phyloP scores from a whole-genome alignment of 805 yeast species.

The Pichia paraexigua region DNA sequence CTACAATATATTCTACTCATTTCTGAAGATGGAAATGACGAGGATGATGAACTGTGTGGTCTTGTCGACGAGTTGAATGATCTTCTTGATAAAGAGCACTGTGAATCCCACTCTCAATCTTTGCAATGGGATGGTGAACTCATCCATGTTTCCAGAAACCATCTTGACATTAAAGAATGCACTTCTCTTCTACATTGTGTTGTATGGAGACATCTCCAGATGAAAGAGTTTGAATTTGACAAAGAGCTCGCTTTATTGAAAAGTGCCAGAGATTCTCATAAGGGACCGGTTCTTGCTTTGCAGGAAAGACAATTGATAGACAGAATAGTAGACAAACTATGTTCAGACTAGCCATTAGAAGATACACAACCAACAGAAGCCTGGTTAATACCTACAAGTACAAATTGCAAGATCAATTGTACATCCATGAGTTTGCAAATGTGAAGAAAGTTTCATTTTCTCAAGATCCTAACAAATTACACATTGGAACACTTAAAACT shows the following conservation, averaged over 20 bases:
- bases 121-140: constrained; percentile 31
- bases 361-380: constrained; percentile 13
- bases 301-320: neutral
- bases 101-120: constrained; percentile 8
- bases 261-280: neutral
- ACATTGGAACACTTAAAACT: constrained; percentile 18
- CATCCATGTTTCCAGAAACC: constrained; percentile 27
- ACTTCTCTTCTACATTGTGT: constrained; percentile 4
- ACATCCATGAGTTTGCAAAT: constrained; percentile 16
- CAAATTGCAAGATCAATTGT: constrained; percentile 23
- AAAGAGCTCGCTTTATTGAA: neutral
- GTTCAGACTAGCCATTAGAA: neutral
- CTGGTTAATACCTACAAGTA: constrained; percentile 19
- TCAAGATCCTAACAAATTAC: constrained; percentile 17
- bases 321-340: neutral
- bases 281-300: neutral
- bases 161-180: neutral
- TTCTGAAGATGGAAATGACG: neutral
- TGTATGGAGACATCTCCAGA: neutral
- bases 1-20: constrained; percentile 22
- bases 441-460: constrained; percentile 24
- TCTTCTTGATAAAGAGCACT: constrained; percentile 18
- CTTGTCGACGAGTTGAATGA: constrained; percentile 12
- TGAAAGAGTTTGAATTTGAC: neutral
- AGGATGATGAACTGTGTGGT: neutral